These are phyloP conservation scores for Meredithiella fracta DNA, from an alignment of 2,329 filamentous ascomycete species.

Conservation along the genomic window DNA sequence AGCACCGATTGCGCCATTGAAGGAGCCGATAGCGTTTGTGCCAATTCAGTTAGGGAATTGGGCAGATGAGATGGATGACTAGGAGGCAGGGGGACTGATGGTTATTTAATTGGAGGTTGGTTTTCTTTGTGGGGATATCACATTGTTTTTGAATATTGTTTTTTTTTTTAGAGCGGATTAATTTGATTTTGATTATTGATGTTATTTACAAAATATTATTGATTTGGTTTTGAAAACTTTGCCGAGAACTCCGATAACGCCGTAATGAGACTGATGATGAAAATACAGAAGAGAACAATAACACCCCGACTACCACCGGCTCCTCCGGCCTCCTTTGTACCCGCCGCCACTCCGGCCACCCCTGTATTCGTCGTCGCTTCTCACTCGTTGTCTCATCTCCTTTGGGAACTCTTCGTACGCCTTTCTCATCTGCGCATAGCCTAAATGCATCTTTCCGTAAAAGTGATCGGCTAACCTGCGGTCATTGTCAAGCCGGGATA, in stretches of 20 bases:
- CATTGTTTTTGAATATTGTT: no score
- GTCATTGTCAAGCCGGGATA: conserved; percentile 86
- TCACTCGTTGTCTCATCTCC: conserved; percentile 60
- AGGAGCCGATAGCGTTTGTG: neutral
- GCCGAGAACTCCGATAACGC: neutral
- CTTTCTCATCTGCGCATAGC: conserved; percentile 96
- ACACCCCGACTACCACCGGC: conserved; percentile 26
- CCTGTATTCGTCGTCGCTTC: conserved; percentile 33
- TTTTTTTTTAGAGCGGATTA: no score
- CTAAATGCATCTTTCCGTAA: conserved; percentile 98
- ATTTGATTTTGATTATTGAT: no score
- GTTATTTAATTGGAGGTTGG: no score
- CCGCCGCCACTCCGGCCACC: conserved; percentile 27
- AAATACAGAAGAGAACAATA: neutral
- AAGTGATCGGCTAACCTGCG: conserved; percentile 89
- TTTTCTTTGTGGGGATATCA: no score
- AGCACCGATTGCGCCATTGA: no score
- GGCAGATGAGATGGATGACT: neutral
- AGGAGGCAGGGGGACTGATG: neutral
- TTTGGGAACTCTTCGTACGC: conserved; percentile 75
- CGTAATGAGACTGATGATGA: neutral
- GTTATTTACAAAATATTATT: no score
- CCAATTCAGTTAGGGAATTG: neutral
- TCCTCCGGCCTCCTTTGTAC: conserved; percentile 32
- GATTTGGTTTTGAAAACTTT: neutral